A percentile compares a stretch with the other conserved stretches of the same genome.
These are phyloP conservation scores for Fraxinus velutina DNA, from an alignment of 305 asterid genomes.

Conservation along the genomic window DNA sequence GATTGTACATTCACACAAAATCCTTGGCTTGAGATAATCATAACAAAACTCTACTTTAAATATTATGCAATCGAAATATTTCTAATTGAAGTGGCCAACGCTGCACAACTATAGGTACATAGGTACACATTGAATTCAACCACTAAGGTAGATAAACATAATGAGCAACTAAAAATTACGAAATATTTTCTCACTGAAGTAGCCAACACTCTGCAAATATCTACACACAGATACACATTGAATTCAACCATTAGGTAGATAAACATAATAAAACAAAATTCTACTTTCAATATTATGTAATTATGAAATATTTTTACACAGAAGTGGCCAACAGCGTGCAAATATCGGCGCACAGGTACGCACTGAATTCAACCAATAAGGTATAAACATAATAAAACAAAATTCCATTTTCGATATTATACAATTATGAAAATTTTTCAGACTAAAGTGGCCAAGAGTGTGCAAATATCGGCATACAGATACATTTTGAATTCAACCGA, in stretches of 20 bases:
- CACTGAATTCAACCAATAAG: background rate
- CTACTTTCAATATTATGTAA: background rate
- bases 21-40: background rate
- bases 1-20: background rate
- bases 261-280: background rate
- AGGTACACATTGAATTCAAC: background rate
- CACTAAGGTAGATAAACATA: background rate
- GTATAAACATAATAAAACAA: background rate
- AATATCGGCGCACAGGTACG: background rate
- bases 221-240: background rate
- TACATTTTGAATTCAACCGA: background rate
- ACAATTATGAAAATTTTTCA: background rate
- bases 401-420: background rate
- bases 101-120: background rate
- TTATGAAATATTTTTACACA: background rate
- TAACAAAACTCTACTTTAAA: background rate
- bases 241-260: background rate
- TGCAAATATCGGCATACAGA: background rate
- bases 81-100: background rate
- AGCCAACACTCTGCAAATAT: background rate
- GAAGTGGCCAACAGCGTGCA: background rate
- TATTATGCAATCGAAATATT: background rate
- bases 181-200: background rate
- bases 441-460: background rate
- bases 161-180: background rate